Percentiles rank a stretch among this genome's conserved stretches.
These are phyloP conservation scores for Flaveria linearis DNA, from an alignment of 129 eudicot species.

Conservation along the genomic window DNA sequence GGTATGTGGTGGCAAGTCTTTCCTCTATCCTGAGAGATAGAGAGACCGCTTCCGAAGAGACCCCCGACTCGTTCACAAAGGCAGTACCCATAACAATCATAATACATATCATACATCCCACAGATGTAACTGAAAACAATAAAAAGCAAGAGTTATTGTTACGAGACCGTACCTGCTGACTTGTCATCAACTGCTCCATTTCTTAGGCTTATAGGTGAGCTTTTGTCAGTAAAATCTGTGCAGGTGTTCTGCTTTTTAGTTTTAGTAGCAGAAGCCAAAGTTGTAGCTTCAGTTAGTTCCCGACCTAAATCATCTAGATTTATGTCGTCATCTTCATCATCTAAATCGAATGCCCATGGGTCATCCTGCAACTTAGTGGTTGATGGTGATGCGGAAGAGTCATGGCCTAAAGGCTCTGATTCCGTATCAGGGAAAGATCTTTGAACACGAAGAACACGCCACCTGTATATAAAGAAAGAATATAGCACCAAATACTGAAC, in stretches of 20 bases:
- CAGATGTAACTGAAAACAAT: not conserved
- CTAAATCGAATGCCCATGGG: conserved; percentile 54
- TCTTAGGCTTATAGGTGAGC: conserved; percentile 36
- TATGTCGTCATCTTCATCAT: conserved; percentile 57
- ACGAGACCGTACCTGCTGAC: conserved; percentile 46
- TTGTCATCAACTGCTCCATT: conserved; percentile 37
- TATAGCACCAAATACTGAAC: conserved; percentile 11
- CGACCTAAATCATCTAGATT: conserved; percentile 69
- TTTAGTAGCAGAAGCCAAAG: conserved; percentile 47
- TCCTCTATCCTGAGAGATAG: too few species aligned
- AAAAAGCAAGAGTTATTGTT: not conserved
- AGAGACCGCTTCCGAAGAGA: too few species aligned
- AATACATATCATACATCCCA: too few species aligned
- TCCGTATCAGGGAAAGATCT: conserved; percentile 34
- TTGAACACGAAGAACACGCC: conserved; percentile 89
- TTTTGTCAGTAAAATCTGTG: conserved; percentile 23
- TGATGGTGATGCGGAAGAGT: conserved; percentile 36
- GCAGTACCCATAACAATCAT: too few species aligned
- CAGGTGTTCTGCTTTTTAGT: conserved; percentile 34
- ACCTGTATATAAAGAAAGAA: conserved; percentile 47
- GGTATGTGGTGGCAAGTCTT: too few species aligned
- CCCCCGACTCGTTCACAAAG: too few species aligned
- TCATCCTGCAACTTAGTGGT: conserved; percentile 47
- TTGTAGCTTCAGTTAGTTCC: conserved; percentile 73
- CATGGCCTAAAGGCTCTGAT: conserved; percentile 24